Percentiles rank a stretch among this genome's conserved stretches.
phyloP scores from a whole-genome alignment of 2,329 filamentous ascomycete genomes.

The Nothopassalora personata region DNA sequence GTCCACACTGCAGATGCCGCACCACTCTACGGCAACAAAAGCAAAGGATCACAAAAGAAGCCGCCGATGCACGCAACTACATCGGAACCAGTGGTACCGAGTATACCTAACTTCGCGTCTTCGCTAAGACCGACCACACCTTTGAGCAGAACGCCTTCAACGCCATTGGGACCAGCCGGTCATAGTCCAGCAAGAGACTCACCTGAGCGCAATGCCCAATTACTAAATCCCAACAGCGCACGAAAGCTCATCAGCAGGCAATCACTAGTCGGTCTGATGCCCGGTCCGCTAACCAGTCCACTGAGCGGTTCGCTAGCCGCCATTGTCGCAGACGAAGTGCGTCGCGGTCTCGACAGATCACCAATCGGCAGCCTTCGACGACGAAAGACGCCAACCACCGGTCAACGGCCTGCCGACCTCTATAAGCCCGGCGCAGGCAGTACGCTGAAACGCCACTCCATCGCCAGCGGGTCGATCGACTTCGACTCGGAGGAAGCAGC shows the following conservation, averaged over 20 bases:
- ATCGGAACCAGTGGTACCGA: constrained; percentile 28
- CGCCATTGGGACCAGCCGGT: constrained; percentile 7
- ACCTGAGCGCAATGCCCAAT: constrained; percentile 7
- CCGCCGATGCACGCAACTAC: constrained; percentile 35
- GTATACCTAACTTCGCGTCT: constrained; percentile 15
- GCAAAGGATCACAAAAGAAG: constrained; percentile 16
- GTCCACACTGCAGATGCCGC: constrained; percentile 27
- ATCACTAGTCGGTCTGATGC: constrained; percentile 52
- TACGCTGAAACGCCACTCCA: constrained; percentile 21
- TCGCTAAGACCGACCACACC: constrained; percentile 23
- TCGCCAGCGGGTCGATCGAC: constrained; percentile 24
- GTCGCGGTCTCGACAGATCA: constrained; percentile 45
- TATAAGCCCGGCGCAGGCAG: constrained; percentile 3
- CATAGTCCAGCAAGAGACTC: constrained; percentile 7
- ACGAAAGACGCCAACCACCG: constrained; percentile 9
- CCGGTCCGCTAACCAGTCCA: constrained; percentile 56
- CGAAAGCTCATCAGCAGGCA: constrained; percentile 41
- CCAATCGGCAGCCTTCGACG: constrained; percentile 16
- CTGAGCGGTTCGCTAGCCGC: constrained; percentile 57
- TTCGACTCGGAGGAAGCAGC: constrained; percentile 19
- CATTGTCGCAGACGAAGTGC: constrained; percentile 60
- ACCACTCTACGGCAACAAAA: constrained; percentile 15
- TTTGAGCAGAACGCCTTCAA: constrained; percentile 20
- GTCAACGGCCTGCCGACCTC: constrained; percentile 8
- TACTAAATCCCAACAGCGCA: constrained; percentile 29